phyloP scores from a whole-genome alignment of 306 rosid species.

The Cicer chorassanicum region DNA sequence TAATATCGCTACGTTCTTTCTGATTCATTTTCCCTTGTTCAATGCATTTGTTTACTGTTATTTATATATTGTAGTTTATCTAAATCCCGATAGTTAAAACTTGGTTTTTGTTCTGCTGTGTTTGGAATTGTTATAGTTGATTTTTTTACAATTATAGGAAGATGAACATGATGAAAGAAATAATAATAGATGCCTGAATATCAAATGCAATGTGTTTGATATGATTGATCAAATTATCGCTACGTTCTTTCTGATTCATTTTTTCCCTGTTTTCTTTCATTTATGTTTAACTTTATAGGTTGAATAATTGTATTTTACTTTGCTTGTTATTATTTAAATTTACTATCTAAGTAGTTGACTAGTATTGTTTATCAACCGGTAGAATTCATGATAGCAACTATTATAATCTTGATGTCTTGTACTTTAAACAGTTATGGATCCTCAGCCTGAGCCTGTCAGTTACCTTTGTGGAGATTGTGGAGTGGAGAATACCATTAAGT shows the following conservation, averaged over 20 bases:
- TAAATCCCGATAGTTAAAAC: too few species aligned
- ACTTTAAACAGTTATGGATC: not conserved
- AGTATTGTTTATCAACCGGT: not conserved
- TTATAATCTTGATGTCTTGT: not conserved
- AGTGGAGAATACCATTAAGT: constrained; percentile 81
- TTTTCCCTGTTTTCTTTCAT: not conserved
- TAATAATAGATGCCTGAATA: constrained; percentile 34
- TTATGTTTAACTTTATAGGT: not conserved
- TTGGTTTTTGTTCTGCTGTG: not conserved
- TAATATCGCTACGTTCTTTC: constrained; percentile 45
- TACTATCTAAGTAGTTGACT: too few species aligned
- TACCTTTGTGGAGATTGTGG: constrained; percentile 74
- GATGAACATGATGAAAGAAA: constrained; percentile 47
- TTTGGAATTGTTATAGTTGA: not conserved
- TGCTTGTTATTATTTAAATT: not conserved
- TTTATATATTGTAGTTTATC: too few species aligned
- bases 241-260: constrained; percentile 41
- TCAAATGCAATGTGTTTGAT: constrained; percentile 29
- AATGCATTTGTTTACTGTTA: not conserved
- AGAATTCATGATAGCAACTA: not conserved
- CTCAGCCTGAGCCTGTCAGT: constrained; percentile 5
- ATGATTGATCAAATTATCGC: constrained; percentile 45
- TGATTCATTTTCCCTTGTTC: not conserved
- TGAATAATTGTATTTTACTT: not conserved
- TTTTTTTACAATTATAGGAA: not conserved